Evolutionary conservation across 441 rosid species (phyloP).

Genomic region (Hura crepitans): DNA sequence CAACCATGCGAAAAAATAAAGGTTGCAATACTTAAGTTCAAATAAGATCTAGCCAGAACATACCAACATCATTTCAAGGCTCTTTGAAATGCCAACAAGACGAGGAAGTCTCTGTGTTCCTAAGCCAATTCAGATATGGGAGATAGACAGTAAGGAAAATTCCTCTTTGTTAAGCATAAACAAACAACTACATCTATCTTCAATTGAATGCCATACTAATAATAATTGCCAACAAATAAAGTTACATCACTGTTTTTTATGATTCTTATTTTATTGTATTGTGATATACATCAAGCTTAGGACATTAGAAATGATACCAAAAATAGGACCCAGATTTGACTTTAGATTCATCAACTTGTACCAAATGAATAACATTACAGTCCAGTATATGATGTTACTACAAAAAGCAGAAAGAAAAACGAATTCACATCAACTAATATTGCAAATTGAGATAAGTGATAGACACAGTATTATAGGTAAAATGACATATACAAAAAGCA

Average conservation of each 20-base stretch:
- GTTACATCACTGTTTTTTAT: not conserved
- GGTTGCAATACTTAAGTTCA: slow-evolving; percentile 2
- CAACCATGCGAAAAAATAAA: not conserved
- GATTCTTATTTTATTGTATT: not conserved
- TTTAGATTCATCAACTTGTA: not conserved
- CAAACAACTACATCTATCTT: slow-evolving; percentile 6
- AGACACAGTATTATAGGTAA: not conserved
- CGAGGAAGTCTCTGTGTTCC: slow-evolving; percentile 99
- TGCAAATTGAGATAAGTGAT: slow-evolving; percentile 1
- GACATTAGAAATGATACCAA: not conserved
- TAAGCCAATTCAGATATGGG: slow-evolving; percentile 37
- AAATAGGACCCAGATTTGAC: not conserved
- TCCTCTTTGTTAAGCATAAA: not conserved
- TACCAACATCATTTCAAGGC: slow-evolving; percentile 97
- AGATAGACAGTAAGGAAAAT: slow-evolving; percentile 13
- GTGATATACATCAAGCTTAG: not conserved
- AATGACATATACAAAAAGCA: not conserved
- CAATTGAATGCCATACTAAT: not conserved
- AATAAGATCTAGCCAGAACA: slow-evolving; percentile 24
- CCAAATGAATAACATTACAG: not conserved
- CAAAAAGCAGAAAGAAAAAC: not conserved
- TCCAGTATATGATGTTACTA: not conserved
- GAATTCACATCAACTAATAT: not conserved
- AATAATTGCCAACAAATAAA: not conserved
- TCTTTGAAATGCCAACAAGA: slow-evolving; percentile 88